phyloP scores from a whole-genome alignment of 2,329 filamentous ascomycete species.

The Penicillium oxalicum region DNA sequence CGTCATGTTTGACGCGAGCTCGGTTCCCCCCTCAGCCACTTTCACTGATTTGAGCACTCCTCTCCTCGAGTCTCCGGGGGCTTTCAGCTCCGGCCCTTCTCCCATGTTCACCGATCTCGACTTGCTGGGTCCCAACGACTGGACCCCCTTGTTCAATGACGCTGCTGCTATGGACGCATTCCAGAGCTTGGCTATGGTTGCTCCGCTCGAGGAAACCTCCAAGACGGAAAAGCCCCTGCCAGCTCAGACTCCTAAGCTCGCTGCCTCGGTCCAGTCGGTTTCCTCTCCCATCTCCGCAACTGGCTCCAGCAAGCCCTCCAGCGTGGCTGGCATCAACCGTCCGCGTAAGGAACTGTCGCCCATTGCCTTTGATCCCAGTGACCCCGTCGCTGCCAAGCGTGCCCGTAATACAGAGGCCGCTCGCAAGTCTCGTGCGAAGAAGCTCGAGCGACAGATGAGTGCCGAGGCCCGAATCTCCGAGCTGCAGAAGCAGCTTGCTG shows the following conservation, averaged over 20 bases:
- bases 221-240: constrained; percentile 16
- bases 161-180: constrained; percentile 20
- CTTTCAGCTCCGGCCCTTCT: constrained; percentile 68
- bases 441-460: constrained; percentile 68
- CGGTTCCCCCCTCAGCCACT: constrained; percentile 73
- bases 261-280: constrained; percentile 29
- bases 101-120: constrained; percentile 63
- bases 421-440: constrained; percentile 84
- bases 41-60: constrained; percentile 83
- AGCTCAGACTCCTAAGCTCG: constrained; percentile 39
- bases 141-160: constrained; percentile 59
- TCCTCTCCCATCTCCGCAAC: constrained; percentile 18
- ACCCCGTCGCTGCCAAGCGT: constrained; percentile 81
- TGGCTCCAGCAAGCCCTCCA: constrained; percentile 55
- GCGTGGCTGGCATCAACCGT: constrained; percentile 65
- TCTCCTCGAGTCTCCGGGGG: constrained; percentile 66
- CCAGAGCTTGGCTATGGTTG: constrained; percentile 31
- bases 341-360: constrained; percentile 75
- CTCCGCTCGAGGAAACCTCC: constrained; percentile 18
- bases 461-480: constrained; percentile 68
- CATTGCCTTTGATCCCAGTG: constrained; percentile 68
- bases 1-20: constrained; percentile 61
- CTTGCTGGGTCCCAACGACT: constrained; percentile 52
- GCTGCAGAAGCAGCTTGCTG: constrained; percentile 48
- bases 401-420: constrained; percentile 90